These are phyloP conservation scores for Phylloboletellus chloephorus DNA, from an alignment of 1,284 basidiomycete genomes.

Conservation along the genomic window DNA sequence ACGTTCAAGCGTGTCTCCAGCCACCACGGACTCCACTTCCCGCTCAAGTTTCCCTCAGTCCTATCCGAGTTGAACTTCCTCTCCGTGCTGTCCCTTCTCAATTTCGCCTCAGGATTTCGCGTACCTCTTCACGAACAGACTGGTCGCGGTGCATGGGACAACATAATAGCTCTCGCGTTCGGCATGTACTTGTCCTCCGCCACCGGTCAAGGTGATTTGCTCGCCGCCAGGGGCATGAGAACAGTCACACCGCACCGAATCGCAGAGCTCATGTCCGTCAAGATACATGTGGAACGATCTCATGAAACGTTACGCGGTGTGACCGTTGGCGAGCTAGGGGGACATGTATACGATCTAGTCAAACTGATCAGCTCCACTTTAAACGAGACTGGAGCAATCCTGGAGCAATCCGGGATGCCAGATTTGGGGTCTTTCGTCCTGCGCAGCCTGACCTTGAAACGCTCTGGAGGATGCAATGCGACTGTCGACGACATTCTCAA, in stretches of 20 bases:
- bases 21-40: constrained; percentile 65
- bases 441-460: constrained; percentile 51
- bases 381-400: constrained; percentile 66
- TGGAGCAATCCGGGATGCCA: constrained; percentile 56
- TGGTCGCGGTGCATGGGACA: constrained; percentile 75
- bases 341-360: constrained; percentile 69
- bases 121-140: constrained; percentile 62
- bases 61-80: constrained; percentile 71
- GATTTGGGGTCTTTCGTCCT: constrained; percentile 72
- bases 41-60: constrained; percentile 67
- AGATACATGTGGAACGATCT: constrained; percentile 61
- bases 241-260: constrained; percentile 49
- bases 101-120: constrained; percentile 78
- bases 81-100: constrained; percentile 67
- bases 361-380: constrained; percentile 58
- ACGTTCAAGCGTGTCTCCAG: constrained; percentile 59
- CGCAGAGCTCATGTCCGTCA: constrained; percentile 68
- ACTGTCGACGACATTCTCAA: constrained; percentile 60
- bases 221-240: constrained; percentile 64
- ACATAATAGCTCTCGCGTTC: constrained; percentile 67
- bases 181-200: constrained; percentile 64
- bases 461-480: constrained; percentile 33
- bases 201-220: constrained; percentile 50
- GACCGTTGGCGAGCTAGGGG: constrained; percentile 69
- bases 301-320: constrained; percentile 70